Conservation (phyloP, 306 rosid species). For the Rosa multiflora region DNA sequence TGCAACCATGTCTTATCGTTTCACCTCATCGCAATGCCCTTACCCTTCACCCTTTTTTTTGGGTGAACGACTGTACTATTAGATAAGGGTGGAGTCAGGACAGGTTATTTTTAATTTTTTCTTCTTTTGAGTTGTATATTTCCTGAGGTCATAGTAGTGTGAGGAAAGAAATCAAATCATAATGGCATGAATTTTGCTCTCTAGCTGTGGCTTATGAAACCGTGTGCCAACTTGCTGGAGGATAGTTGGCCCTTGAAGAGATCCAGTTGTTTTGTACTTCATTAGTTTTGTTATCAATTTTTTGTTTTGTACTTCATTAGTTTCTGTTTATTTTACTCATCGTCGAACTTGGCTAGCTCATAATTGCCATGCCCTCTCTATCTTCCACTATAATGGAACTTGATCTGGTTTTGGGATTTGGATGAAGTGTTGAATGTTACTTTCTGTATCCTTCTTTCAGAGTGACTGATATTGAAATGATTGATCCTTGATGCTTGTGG, state of each 20-base stretch:
- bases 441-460: neutral
- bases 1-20: constrained; percentile 36
- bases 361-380: constrained; percentile 34
- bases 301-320: constrained; percentile 43
- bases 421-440: neutral
- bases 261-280: constrained; percentile 55
- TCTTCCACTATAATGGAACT: constrained; percentile 15
- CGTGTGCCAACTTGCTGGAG: constrained; percentile 40
- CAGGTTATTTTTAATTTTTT: constrained; percentile 43
- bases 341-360: constrained; percentile 49
- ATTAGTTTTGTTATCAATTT: constrained; percentile 43
- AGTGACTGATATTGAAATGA: too few species aligned
- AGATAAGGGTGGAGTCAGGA: constrained; percentile 57
- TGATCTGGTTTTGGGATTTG: neutral
- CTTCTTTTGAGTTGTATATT: constrained; percentile 68
- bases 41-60: constrained; percentile 27
- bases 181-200: constrained; percentile 72
- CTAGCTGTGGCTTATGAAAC: constrained; percentile 36
- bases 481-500: neutral
- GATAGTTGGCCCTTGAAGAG: constrained; percentile 56
- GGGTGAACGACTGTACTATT: constrained; percentile 52
- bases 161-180: constrained; percentile 60
- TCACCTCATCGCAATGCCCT: constrained; percentile 31
- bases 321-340: constrained; percentile 25
- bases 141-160: constrained; percentile 64